Evolutionary conservation across 768 basidiomycete genomes (phyloP).

Genomic region (Macrolepiota fuliginosa): DNA sequence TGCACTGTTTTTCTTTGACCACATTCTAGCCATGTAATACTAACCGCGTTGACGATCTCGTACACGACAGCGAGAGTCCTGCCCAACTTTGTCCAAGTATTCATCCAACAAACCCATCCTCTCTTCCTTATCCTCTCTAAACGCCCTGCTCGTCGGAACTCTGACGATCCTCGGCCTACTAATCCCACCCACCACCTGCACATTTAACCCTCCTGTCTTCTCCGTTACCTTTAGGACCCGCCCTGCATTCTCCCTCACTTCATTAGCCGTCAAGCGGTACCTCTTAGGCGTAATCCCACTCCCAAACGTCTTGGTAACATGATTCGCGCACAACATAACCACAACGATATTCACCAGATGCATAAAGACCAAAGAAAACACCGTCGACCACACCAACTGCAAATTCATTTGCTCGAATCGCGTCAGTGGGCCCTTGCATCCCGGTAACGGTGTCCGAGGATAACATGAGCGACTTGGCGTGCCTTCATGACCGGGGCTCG

Average conservation of each 20-base stretch:
- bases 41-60: neutral
- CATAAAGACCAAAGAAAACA: conserved; percentile 56
- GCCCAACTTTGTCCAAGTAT: neutral
- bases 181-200: no score
- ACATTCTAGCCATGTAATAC: neutral
- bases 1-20: neutral
- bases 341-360: conserved; percentile 60
- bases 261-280: conserved; percentile 51
- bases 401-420: conserved; percentile 51
- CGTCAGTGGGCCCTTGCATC: conserved; percentile 36
- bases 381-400: conserved; percentile 39
- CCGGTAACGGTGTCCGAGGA: conserved; percentile 57
- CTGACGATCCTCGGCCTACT: no score
- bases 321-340: conserved; percentile 58
- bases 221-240: conserved; percentile 20
- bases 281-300: conserved; percentile 59
- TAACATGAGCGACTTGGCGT: conserved; percentile 55
- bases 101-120: conserved; percentile 3
- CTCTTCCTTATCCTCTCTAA: conserved; percentile 13
- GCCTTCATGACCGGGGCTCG: conserved; percentile 11
- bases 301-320: conserved; percentile 60
- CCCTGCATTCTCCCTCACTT: conserved; percentile 39
- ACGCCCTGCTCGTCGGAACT: conserved; percentile 11
- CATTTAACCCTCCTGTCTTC: neutral
- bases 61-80: neutral